Evolutionary conservation across 2,329 filamentous ascomycete genomes (phyloP).

Genomic region (Talaromyces albobiverticillius): DNA sequence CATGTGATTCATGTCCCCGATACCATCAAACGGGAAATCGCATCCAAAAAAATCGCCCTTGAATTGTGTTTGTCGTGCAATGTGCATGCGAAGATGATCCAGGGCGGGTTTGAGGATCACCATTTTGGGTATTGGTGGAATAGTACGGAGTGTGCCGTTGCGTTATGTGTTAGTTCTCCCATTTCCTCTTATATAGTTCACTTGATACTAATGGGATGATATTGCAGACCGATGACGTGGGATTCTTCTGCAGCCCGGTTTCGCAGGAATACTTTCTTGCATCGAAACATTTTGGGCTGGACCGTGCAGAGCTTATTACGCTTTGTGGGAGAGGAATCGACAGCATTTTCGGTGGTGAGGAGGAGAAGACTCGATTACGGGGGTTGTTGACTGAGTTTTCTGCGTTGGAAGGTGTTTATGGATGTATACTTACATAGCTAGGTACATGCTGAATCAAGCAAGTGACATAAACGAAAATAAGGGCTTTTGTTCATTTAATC

Average conservation of each 20-base stretch:
- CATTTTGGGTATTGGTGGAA: conserved; percentile 72
- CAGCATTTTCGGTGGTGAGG: conserved; percentile 63
- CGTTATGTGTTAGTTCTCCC: conserved; percentile 61
- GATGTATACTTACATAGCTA: too few relatives aligned
- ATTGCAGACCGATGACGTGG: conserved; percentile 74
- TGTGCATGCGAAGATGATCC: conserved; percentile 70
- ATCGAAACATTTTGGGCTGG: conserved; percentile 65
- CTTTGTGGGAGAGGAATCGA: conserved; percentile 62
- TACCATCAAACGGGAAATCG: conserved; percentile 56
- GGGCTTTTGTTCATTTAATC: too few relatives aligned
- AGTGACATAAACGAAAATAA: too few relatives aligned
- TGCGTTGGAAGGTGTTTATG: background rate
- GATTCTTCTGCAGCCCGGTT: conserved; percentile 72
- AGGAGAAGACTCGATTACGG: conserved; percentile 49
- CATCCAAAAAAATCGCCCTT: conserved; percentile 57
- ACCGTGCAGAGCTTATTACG: conserved; percentile 44
- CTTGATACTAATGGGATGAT: background rate
- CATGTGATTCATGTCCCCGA: conserved; percentile 75
- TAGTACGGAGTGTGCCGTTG: conserved; percentile 58
- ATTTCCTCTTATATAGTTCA: background rate
- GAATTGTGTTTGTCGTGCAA: conserved; percentile 81
- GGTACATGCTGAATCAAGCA: too few relatives aligned
- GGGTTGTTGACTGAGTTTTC: conserved; percentile 23
- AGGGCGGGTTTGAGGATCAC: conserved; percentile 63
- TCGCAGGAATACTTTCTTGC: conserved; percentile 76